phyloP scores from a whole-genome alignment of 768 basidiomycete genomes.

The Boletus rubescentipes region DNA sequence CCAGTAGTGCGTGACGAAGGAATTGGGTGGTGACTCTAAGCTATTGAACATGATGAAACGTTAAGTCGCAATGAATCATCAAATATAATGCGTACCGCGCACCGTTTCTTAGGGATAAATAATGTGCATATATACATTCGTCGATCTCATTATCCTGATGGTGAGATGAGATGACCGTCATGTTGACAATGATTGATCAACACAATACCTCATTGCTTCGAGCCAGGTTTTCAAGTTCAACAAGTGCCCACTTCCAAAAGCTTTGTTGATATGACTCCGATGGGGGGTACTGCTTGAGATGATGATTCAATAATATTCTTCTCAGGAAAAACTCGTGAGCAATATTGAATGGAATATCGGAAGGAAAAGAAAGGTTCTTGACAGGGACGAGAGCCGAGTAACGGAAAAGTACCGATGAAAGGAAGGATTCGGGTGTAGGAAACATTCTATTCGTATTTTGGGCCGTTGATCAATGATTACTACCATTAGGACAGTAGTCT shows the following conservation, averaged over 20 bases:
- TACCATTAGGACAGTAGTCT: no score
- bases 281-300: constrained; percentile 60
- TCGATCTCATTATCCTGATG: constrained; percentile 61
- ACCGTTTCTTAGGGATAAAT: constrained; percentile 47
- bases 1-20: constrained; percentile 73
- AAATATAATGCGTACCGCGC: constrained; percentile 14
- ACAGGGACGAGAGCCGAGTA: constrained; percentile 55
- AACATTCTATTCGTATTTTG: constrained; percentile 2
- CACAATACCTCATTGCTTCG: constrained; percentile 46
- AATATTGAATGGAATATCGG: constrained; percentile 32
- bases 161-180: constrained; percentile 4
- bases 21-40: constrained; percentile 35
- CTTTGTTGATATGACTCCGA: constrained; percentile 57
- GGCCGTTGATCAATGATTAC: no score
- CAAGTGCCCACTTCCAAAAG: constrained; percentile 77
- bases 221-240: constrained; percentile 47
- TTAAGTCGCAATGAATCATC: neutral
- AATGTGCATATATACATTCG: constrained; percentile 60
- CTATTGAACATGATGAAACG: constrained; percentile 8
- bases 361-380: constrained; percentile 43
- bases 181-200: neutral
- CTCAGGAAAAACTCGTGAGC: constrained; percentile 58
- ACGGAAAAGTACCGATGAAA: constrained; percentile 47
- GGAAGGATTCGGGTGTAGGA: neutral
- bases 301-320: constrained; percentile 48